Percentiles rank a stretch among this genome's conserved stretches.
These are phyloP conservation scores for Trametes meyenii DNA, from an alignment of 768 basidiomycete species.

Conservation along the genomic window DNA sequence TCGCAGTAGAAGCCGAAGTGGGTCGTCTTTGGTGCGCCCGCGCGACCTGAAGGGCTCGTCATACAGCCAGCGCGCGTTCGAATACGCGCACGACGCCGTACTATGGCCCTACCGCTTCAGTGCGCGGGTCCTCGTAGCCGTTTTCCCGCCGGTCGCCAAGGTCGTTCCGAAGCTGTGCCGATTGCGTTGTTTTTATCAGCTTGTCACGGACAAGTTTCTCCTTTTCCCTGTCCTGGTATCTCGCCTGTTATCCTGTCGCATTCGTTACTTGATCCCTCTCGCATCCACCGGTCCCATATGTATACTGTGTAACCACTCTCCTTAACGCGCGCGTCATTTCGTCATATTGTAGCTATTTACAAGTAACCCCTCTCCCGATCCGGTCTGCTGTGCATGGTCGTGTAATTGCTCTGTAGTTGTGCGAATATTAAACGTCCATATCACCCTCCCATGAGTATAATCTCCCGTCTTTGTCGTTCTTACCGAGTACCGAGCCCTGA, in stretches of 20 bases:
- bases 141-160: conserved; percentile 22
- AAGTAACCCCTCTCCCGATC: not conserved
- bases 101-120: conserved; percentile 30
- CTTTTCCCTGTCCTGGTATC: not conserved
- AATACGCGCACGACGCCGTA: conserved; percentile 20
- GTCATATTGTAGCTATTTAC: conserved; percentile 1
- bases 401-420: conserved; percentile 1
- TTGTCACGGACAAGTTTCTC: not conserved
- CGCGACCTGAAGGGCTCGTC: not conserved
- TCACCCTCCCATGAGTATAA: too few species aligned
- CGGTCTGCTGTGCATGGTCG: conserved; percentile 6
- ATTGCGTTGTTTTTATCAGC: too few species aligned
- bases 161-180: conserved; percentile 9
- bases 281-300: not conserved
- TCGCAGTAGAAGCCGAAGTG: conserved; percentile 23
- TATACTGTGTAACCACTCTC: not conserved
- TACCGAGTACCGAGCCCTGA: too few species aligned
- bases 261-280: not conserved
- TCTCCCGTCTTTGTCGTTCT: too few species aligned
- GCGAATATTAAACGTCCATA: not conserved
- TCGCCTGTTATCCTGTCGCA: not conserved
- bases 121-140: conserved; percentile 21
- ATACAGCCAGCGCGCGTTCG: conserved; percentile 20
- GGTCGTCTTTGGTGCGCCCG: conserved; percentile 1
- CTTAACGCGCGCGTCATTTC: not conserved